These are phyloP conservation scores for Microcos paniculata DNA, from an alignment of 345 rosid genomes.

Conservation along the genomic window DNA sequence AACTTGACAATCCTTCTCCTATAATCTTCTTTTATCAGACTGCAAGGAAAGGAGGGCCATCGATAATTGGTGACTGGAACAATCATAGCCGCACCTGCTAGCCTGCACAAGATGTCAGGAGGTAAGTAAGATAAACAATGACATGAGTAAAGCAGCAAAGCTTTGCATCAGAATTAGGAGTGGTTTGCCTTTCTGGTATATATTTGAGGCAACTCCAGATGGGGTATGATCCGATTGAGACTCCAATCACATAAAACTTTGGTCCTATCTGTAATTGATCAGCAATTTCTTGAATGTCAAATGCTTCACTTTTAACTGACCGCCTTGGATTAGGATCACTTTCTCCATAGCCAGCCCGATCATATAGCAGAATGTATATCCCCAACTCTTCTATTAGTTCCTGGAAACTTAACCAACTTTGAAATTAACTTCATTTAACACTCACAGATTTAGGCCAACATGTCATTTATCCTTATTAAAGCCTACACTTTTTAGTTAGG, in stretches of 20 bases:
- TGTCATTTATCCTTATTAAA: neutral
- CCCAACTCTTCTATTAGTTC: conserved; percentile 64
- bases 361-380: conserved; percentile 62
- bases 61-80: conserved; percentile 70
- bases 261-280: conserved; percentile 64
- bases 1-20: conserved; percentile 53
- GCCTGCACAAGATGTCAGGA: conserved; percentile 37
- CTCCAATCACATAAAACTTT: conserved; percentile 72
- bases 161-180: neutral
- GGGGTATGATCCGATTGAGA: conserved; percentile 93
- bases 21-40: conserved; percentile 52
- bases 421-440: neutral
- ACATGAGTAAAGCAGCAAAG: conserved; percentile 1
- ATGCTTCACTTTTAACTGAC: conserved; percentile 77
- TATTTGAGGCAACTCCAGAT: conserved; percentile 83
- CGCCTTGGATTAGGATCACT: conserved; percentile 74
- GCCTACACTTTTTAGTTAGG: neutral
- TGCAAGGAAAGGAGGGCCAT: conserved; percentile 78
- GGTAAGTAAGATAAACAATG: conserved; percentile 12
- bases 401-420: conserved; percentile 53
- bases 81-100: conserved; percentile 75
- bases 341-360: conserved; percentile 91
- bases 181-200: conserved; percentile 76
- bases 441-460: neutral
- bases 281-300: conserved; percentile 75